Conservation (phyloP, 805 yeast genomes). For the Metschnikowia continentalis region DNA sequence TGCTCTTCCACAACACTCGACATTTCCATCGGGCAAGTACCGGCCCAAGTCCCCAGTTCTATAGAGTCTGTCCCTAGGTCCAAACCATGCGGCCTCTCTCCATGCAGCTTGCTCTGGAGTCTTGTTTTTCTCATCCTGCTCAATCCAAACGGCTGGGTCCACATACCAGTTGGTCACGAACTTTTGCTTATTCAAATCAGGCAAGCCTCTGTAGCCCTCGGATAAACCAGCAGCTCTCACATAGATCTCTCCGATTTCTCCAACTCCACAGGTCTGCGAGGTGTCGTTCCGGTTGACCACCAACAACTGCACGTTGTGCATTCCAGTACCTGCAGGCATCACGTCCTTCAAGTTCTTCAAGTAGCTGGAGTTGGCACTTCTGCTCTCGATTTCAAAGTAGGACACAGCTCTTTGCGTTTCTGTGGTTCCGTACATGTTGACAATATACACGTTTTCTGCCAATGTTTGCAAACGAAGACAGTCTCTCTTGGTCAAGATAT, state of each 20-base stretch:
- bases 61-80: conserved; percentile 93
- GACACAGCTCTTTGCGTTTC: conserved; percentile 99
- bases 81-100: conserved; percentile 76
- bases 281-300: conserved; percentile 90
- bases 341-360: conserved; percentile 84
- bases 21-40: conserved; percentile 93
- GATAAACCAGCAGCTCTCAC: conserved; percentile 98
- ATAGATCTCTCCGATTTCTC: conserved; percentile 97
- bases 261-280: conserved; percentile 92
- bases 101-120: conserved; percentile 49
- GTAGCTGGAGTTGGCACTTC: conserved; percentile 63
- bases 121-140: conserved; percentile 44
- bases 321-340: conserved; percentile 98
- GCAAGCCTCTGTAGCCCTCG: conserved; percentile 91
- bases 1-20: conserved; percentile 98
- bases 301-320: conserved; percentile 89
- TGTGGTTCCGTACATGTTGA: conserved; percentile 99
- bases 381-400: conserved; percentile 80
- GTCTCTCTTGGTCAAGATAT: conserved; percentile 93
- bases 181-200: conserved; percentile 82
- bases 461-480: conserved; percentile 87
- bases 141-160: conserved; percentile 58
- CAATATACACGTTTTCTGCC: conserved; percentile 84
- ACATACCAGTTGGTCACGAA: conserved; percentile 91
- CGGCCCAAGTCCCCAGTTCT: conserved; percentile 98